A percentile compares a stretch with the other conserved stretches of the same genome.
Evolutionary conservation across 2,329 filamentous ascomycete species (phyloP).

Genomic region (Exophiala xenobiotica): DNA sequence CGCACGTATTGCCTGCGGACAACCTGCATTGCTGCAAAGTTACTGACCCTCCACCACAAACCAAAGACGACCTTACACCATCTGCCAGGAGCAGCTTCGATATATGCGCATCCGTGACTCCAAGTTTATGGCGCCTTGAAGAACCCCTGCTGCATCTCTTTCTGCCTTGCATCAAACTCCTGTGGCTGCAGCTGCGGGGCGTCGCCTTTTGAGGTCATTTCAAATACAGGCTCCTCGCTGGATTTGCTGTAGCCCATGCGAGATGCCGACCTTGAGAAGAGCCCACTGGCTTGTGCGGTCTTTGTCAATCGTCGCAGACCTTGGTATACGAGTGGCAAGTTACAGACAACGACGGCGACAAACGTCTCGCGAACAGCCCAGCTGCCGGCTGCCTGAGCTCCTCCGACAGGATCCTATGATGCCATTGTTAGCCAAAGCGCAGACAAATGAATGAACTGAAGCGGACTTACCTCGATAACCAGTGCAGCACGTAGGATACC

Average conservation of each 20-base stretch:
- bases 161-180: conserved; percentile 1
- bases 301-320: conserved; percentile 9
- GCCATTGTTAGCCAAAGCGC: not conserved
- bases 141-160: not conserved
- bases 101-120: too few species aligned
- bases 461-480: conserved; percentile 44
- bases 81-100: too few species aligned
- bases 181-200: not conserved
- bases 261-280: conserved; percentile 9
- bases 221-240: conserved; percentile 6
- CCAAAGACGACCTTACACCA: too few species aligned
- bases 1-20: too few species aligned
- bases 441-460: not conserved
- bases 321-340: conserved; percentile 45
- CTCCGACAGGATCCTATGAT: conserved; percentile 38
- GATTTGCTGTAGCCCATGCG: conserved; percentile 16
- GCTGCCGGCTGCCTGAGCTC: conserved; percentile 42
- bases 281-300: not conserved
- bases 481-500: conserved; percentile 56
- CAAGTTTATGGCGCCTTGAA: conserved; percentile 2
- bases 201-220: not conserved
- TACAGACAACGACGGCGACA: conserved; percentile 45
- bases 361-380: conserved; percentile 50
- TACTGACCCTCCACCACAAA: too few species aligned
- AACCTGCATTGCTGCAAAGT: too few species aligned